Conservation (phyloP, 495 filamentous ascomycete species). For the Xylaria curta region DNA sequence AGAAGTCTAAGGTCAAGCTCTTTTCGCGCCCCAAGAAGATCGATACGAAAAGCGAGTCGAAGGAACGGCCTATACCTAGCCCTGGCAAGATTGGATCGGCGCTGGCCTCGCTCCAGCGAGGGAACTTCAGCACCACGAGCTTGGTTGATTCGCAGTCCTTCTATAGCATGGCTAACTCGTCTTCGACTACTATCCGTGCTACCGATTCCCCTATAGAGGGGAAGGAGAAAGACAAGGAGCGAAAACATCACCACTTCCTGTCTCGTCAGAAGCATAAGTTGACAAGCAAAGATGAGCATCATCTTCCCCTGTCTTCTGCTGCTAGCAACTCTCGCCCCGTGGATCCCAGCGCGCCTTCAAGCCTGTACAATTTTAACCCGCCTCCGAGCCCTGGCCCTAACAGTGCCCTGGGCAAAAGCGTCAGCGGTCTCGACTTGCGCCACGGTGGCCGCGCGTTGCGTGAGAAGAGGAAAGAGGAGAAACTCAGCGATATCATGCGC, state of each 20-base stretch:
- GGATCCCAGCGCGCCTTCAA: constrained; percentile 83
- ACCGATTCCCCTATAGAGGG: constrained; percentile 48
- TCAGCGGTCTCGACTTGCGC: constrained; percentile 81
- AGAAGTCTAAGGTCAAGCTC: constrained; percentile 89
- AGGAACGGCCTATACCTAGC: constrained; percentile 75
- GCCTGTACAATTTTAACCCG: constrained; percentile 73
- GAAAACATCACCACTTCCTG: constrained; percentile 83
- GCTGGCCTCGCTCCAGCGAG: constrained; percentile 65
- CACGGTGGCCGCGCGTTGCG: constrained; percentile 85
- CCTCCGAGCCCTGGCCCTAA: constrained; percentile 77
- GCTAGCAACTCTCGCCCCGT: constrained; percentile 86
- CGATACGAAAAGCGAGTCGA: constrained; percentile 72
- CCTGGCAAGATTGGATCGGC: constrained; percentile 77
- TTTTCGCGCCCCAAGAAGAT: constrained; percentile 90
- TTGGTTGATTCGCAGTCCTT: constrained; percentile 77
- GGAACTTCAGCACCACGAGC: constrained; percentile 79
- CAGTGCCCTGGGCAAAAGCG: constrained; percentile 73
- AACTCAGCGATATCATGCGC: constrained; percentile 53
- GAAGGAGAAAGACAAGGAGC: constrained; percentile 67
- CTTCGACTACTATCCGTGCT: constrained; percentile 74
- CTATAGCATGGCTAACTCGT: constrained; percentile 84
- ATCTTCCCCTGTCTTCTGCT: constrained; percentile 84
- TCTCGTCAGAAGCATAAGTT: constrained; percentile 91
- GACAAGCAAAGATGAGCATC: constrained; percentile 78
- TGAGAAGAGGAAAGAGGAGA: constrained; percentile 89